Conservation (phyloP, 306 rosid genomes). For the Cajanus cajan region DNA sequence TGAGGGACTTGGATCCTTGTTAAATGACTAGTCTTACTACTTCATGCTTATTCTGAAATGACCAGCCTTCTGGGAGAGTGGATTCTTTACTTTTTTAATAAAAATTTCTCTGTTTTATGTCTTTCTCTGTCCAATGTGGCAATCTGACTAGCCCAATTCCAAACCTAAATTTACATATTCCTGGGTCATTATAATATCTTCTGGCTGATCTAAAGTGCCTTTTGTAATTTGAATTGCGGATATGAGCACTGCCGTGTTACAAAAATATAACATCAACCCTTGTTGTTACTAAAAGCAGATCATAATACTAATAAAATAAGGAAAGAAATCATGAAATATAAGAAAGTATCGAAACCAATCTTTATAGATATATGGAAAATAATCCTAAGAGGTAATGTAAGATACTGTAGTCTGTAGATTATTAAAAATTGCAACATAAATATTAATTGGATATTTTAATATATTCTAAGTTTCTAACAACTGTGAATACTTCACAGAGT, state of each 20-base stretch:
- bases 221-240: background rate
- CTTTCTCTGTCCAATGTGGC: background rate
- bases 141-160: background rate
- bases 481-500: background rate
- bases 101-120: background rate
- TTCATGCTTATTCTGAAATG: slow-evolving; percentile 9
- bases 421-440: background rate
- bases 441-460: background rate
- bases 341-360: background rate
- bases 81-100: background rate
- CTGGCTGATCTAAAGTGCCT: background rate
- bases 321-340: background rate
- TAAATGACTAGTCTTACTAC: background rate
- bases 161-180: background rate
- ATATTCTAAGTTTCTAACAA: background rate
- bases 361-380: background rate
- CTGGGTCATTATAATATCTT: background rate
- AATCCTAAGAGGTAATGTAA: background rate
- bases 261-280: background rate
- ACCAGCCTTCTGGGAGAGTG: background rate
- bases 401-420: background rate
- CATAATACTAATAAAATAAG: background rate
- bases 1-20: background rate
- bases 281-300: background rate
- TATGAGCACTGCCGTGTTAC: background rate